A percentile compares a stretch with the other conserved stretches of the same genome.
Conservation (phyloP, 768 basidiomycete genomes). For the Sporobolomyces phaffii region DNA sequence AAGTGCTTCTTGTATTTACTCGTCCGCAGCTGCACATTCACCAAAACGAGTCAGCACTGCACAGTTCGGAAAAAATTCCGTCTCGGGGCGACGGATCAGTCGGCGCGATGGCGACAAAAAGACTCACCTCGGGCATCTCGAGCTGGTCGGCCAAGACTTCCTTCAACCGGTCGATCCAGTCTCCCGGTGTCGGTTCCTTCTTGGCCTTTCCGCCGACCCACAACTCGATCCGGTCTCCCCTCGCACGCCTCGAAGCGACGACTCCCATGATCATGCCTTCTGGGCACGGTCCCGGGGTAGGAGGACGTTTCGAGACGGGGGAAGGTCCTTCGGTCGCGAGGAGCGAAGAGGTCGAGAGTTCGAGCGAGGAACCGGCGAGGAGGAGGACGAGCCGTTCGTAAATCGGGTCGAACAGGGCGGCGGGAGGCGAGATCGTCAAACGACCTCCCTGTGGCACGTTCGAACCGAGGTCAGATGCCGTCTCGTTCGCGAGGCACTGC, state of each 20-base stretch:
- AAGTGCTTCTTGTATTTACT: conserved; percentile 36
- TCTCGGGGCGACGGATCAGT: no score
- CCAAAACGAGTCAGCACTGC: not conserved
- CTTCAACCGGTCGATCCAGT: conserved; percentile 34
- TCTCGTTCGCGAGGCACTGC: no score
- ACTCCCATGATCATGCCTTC: conserved; percentile 33
- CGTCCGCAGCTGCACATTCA: not conserved
- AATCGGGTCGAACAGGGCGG: conserved; percentile 23
- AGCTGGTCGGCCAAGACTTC: conserved; percentile 26
- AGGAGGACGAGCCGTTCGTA: conserved; percentile 37
- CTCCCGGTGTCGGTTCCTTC: conserved; percentile 20
- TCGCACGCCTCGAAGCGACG: conserved; percentile 30
- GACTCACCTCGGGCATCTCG: conserved; percentile 28
- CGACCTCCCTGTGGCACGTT: conserved; percentile 28
- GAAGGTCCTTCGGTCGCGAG: conserved; percentile 9
- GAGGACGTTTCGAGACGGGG: conserved; percentile 2
- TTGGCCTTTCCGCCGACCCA: conserved; percentile 34
- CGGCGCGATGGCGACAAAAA: not conserved
- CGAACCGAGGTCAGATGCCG: not conserved
- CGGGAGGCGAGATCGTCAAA: conserved; percentile 31
- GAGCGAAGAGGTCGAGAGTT: conserved; percentile 17
- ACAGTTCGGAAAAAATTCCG: not conserved
- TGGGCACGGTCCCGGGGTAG: not conserved
- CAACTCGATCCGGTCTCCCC: conserved; percentile 36
- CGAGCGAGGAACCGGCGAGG: conserved; percentile 30